Evolutionary conservation across 495 filamentous ascomycete species (phyloP).

Genomic region (Trichoderma reesei): DNA sequence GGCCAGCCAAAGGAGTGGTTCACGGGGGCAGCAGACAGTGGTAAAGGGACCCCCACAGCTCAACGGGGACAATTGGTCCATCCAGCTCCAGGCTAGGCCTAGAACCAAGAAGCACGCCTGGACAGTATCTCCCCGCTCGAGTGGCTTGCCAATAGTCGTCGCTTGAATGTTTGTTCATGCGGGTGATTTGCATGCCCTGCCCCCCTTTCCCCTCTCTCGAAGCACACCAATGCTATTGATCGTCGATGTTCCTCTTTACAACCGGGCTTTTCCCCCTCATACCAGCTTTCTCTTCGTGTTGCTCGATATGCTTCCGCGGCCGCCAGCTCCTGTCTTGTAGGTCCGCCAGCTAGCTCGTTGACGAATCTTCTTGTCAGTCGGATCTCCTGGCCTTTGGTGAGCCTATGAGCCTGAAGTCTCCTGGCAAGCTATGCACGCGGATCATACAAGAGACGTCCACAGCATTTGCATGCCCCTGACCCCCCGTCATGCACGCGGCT

Average conservation of each 20-base stretch:
- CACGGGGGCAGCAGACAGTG: too few relatives aligned
- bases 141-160: neutral
- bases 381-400: neutral
- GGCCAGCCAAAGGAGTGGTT: too few relatives aligned
- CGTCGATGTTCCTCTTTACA: neutral
- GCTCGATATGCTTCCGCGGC: neutral
- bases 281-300: neutral
- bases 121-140: neutral
- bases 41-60: too few relatives aligned
- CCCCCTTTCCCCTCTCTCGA: neutral
- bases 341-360: too few relatives aligned
- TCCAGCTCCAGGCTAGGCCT: neutral
- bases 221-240: neutral
- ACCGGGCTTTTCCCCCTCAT: neutral
- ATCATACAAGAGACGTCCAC: too few relatives aligned
- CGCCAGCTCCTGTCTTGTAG: too few relatives aligned
- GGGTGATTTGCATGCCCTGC: neutral
- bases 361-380: neutral
- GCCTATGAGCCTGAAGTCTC: neutral
- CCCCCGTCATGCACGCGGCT: neutral
- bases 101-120: neutral
- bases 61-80: neutral
- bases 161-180: neutral
- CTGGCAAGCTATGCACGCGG: too few relatives aligned
- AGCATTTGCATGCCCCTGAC: neutral